Base-by-base conservation (phyloP, 768 basidiomycete species). In the Phylloporus rhodoxanthus region DNA sequence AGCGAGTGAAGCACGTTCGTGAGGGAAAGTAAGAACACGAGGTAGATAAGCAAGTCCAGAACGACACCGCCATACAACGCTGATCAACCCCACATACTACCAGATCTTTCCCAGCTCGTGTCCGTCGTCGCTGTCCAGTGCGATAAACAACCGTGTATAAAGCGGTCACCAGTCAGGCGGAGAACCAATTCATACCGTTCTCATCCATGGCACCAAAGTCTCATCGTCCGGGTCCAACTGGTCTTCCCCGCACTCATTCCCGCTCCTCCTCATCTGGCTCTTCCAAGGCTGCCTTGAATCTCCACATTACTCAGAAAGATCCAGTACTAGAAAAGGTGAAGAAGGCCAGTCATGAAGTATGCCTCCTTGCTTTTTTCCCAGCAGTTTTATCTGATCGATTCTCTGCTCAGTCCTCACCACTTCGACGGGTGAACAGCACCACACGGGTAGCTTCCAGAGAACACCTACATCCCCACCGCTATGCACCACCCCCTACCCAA, bases 241-340 rank as follows among this genome's bases (percentile, higher is more conserved):
- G 70, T 47, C 72, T 73, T 38, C 69, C 75, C 52, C 82, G 82
- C 58, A 69, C 80, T 3, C 84, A 86, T 59, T 81, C 84, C 21
- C 78, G 84, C 57, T 74, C 77, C 17, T 78, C 81, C 43, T 86
- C 85, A 4, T 63, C 66, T 5, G 68, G 72, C 20, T 73, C 76
- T 30, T 77, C 81, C 15, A 83, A 78, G 62, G 66, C 82, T 15
- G 75, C 74, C 15, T 58, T 78, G 44, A 85, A 79, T 59, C 73
- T 87, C 13, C 83, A 84, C 39, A 73, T 87, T 50, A 86, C 86
- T 0, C 81, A 84, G 70, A 84, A 82, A 56, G 84, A 85, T 23
- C 59, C 69, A 20, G 60, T 59, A 4, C 64, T 65, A n/a, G 79
- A 82, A 55, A 81, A 76, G 68, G 52, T 64, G 33, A 82, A 77